Evolutionary conservation across 805 yeast genomes (phyloP).

Genomic region (Barnettozyma siamensis): DNA sequence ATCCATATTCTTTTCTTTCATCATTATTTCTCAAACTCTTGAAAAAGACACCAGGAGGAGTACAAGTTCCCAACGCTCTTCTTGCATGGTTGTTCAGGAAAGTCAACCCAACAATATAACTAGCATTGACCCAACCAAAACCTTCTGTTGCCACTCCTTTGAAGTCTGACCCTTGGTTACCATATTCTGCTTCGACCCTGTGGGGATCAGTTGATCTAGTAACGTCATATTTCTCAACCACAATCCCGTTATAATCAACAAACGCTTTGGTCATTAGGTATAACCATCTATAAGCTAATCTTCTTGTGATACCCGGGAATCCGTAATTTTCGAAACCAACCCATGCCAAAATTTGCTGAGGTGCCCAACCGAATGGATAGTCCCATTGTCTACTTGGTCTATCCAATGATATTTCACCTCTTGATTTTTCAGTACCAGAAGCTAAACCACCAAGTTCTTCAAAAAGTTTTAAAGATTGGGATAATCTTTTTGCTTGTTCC

Average conservation of each 20-base stretch:
- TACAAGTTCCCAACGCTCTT: conserved; percentile 68
- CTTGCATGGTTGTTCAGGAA: conserved; percentile 59
- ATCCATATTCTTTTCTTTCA: conserved; percentile 19
- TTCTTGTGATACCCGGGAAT: conserved; percentile 51
- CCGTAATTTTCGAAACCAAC: conserved; percentile 74
- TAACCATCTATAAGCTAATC: conserved; percentile 86
- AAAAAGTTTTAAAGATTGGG: conserved; percentile 57
- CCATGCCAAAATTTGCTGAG: conserved; percentile 96
- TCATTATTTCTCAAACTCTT: conserved; percentile 18
- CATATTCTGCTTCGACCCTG: conserved; percentile 91
- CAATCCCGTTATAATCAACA: conserved; percentile 90
- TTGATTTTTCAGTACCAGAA: conserved; percentile 69
- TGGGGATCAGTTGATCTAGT: conserved; percentile 80
- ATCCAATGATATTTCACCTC: conserved; percentile 63
- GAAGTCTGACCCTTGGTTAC: conserved; percentile 91
- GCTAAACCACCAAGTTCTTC: conserved; percentile 89
- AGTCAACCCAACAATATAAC: conserved; percentile 68
- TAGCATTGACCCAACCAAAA: conserved; percentile 97
- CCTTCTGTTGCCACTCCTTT: conserved; percentile 95
- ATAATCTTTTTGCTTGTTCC: conserved; percentile 63
- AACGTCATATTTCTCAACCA: conserved; percentile 93
- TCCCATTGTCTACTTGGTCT: conserved; percentile 97
- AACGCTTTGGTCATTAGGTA: conserved; percentile 82
- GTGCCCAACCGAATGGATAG: conserved; percentile 98
- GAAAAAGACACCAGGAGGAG: conserved; percentile 24